phyloP scores from a whole-genome alignment of 2,329 filamentous ascomycete genomes.

The Trichoderma lentiforme region DNA sequence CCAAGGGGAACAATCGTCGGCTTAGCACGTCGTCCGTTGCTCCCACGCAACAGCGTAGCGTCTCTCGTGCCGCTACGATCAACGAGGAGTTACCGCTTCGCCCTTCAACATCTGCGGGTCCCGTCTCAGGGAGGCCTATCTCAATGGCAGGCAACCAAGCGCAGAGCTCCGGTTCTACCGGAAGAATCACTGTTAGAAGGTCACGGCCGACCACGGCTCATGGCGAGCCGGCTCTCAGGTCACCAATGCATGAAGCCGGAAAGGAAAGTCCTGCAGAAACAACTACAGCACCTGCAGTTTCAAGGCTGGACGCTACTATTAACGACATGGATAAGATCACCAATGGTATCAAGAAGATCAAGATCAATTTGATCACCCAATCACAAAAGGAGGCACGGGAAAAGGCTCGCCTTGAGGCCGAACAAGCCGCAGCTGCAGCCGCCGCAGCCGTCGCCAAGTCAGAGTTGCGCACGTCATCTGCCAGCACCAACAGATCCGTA shows the following conservation, averaged over 20 bases:
- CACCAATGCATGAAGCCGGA: slow-evolving; percentile 35
- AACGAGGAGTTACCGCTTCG: slow-evolving; percentile 22
- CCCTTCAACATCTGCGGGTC: slow-evolving; percentile 14
- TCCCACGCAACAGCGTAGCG: slow-evolving; percentile 1
- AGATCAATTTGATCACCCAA: slow-evolving; percentile 58
- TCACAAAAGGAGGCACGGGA: slow-evolving; percentile 55
- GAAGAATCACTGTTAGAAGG: slow-evolving; percentile 56
- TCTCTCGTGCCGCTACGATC: slow-evolving; percentile 5
- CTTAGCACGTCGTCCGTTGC: slow-evolving; percentile 47
- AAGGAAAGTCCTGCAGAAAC: slow-evolving; percentile 31
- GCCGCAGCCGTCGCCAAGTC: not conserved
- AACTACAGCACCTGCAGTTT: slow-evolving; percentile 12
- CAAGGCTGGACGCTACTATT: slow-evolving; percentile 16
- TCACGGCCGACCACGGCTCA: slow-evolving; percentile 49
- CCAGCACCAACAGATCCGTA: slow-evolving; percentile 3
- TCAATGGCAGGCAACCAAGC: slow-evolving; percentile 39
- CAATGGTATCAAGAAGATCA: slow-evolving; percentile 59
- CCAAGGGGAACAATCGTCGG: slow-evolving; percentile 42
- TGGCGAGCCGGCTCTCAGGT: slow-evolving; percentile 37
- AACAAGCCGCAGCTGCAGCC: slow-evolving; percentile 14
- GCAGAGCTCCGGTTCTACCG: slow-evolving; percentile 29
- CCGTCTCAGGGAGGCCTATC: not conserved
- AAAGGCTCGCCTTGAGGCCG: slow-evolving; percentile 28
- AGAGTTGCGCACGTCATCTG: not conserved
- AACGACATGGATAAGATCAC: slow-evolving; percentile 55